Evolutionary conservation across 2,329 filamentous ascomycete genomes (phyloP), one percentile per base, ranked within the genome.

Genomic region (Fusarium pseudoanthophilum): DNA sequence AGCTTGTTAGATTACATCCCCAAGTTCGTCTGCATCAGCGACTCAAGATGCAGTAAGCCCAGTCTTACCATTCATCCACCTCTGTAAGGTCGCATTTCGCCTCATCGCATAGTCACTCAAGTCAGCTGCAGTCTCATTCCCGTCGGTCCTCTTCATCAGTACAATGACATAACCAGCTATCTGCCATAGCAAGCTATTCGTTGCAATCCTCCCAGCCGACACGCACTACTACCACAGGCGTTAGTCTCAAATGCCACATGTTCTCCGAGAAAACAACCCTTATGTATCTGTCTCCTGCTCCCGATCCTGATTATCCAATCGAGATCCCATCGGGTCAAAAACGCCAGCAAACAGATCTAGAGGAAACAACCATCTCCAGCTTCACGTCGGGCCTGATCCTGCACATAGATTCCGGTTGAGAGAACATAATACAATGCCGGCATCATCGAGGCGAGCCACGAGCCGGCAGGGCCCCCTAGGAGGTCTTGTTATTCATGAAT

Each of bases 21-120:
- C 83, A 98, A 98, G 85, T 93, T 98, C 78, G 95, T 98, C 80
- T 97, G 94, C 85, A 94, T 99, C 79, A 95, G 96, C 82, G 96
- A 98, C 86, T 96, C 93, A 51, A 95, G 95, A 81, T 97, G 94
- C 80, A 95, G 95, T 79, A 98, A 99, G 87, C 97, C 94, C 71
- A 90, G 94, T 83, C 90, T 98, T 77, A 97, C 95, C 63, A 95
- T 98, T 82, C 94, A 95, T 73, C 93, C 34, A 4, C 16, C 14
- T 98, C 72, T 98, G 95, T 85, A 98, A 88, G 95, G 95, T 94
- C 94, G 95, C 82, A 98, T 98, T 87, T 94, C 93, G 60, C 90
- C 93, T 62, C 93, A 95, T 81, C 95, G 98, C 88, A 95, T 98
- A 87, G 95, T 97, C 76, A 98, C 95, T 72, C 95, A 98, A 82